These are phyloP conservation scores for Barnettozyma salicaria DNA, from an alignment of 805 yeast species.

Conservation along the genomic window DNA sequence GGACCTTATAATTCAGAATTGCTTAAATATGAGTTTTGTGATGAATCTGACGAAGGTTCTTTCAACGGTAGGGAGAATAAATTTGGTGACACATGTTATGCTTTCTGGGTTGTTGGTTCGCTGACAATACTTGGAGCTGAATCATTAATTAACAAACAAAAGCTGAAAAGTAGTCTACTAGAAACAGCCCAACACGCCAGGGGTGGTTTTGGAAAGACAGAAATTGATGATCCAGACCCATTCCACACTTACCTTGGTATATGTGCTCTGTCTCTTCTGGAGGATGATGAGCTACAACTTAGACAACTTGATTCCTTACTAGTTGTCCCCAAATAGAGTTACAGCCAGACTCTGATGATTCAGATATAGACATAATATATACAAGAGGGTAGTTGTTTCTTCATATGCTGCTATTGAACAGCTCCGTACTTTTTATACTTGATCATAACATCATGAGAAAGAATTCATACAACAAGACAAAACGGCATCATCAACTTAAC, in stretches of 20 bases:
- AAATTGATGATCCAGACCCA: constrained; percentile 61
- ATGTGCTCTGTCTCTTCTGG: constrained; percentile 37
- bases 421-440: too few relatives aligned
- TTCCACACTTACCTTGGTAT: constrained; percentile 60
- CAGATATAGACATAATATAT: not conserved
- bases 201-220: constrained; percentile 78
- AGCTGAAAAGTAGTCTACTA: constrained; percentile 41
- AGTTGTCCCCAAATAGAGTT: too few relatives aligned
- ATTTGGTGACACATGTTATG: constrained; percentile 79
- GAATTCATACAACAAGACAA: too few relatives aligned
- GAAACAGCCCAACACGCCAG: constrained; percentile 54
- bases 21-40: constrained; percentile 32
- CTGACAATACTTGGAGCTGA: constrained; percentile 26
- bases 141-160: constrained; percentile 31
- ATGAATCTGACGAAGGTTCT: constrained; percentile 59
- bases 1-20: constrained; percentile 24
- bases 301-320: too few relatives aligned
- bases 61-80: constrained; percentile 86
- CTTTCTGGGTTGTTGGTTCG: constrained; percentile 74
- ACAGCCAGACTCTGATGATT: too few relatives aligned
- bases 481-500: not conserved
- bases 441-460: too few relatives aligned
- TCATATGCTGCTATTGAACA: not conserved
- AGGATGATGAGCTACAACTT: constrained; percentile 4
- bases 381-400: not conserved